phyloP scores from a whole-genome alignment of 176 grass and related monocot genomes.

The Hyparrhenia diplandra region DNA sequence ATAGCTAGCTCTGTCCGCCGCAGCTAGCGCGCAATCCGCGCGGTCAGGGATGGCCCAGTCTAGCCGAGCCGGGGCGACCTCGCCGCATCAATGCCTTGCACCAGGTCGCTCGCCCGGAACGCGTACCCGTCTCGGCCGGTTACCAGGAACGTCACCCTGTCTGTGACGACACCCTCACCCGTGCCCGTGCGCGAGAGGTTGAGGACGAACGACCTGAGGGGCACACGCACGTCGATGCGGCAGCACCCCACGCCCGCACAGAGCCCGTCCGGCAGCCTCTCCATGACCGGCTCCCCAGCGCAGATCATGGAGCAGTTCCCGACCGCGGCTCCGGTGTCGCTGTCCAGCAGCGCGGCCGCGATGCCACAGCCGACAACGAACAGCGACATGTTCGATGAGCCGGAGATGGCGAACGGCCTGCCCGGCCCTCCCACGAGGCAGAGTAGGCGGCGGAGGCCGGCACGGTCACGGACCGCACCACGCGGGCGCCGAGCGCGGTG shows the following conservation, averaged over 20 bases:
- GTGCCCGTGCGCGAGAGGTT: slow-evolving; percentile 6
- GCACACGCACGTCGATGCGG: background rate
- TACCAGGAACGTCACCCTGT: too few species aligned
- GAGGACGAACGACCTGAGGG: background rate
- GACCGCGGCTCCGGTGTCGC: background rate
- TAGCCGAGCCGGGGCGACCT: too few species aligned
- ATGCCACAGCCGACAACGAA: too few species aligned
- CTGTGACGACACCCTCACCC: too few species aligned
- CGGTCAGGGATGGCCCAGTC: too few species aligned
- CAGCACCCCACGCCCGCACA: background rate
- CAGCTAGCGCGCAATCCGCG: background rate
- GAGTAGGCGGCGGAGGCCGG: background rate
- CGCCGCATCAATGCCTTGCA: too few species aligned
- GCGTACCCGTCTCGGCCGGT: too few species aligned
- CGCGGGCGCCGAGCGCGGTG: too few species aligned
- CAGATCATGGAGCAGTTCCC: background rate
- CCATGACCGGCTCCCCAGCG: background rate
- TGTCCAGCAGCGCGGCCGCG: background rate
- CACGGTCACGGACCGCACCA: background rate
- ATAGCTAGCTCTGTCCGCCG: background rate
- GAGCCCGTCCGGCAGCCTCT: background rate
- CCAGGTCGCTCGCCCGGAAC: too few species aligned
- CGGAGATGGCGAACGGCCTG: background rate
- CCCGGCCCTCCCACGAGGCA: background rate
- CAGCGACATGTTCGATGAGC: background rate